Evolutionary conservation across 352 stramenopile genomes (phyloP), one percentile per base, ranked within the genome.

Genomic region (Achlya hypogyna): DNA sequence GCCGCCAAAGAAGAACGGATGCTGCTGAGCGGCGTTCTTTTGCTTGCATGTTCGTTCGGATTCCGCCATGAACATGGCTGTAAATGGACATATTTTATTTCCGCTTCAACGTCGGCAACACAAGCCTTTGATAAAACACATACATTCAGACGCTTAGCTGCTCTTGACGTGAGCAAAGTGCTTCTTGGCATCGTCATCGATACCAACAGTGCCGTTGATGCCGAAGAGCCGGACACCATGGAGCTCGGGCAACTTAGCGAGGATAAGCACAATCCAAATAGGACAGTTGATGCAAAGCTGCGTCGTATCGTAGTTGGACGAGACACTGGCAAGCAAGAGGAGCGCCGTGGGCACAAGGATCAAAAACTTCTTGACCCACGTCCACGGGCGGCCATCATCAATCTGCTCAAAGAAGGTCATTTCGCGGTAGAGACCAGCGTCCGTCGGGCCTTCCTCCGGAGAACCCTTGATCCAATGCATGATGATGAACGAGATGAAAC

Each of bases 361-460:
- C 9, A 98, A 74, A 63, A 97, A 97, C 74, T 96, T 96, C 77
- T 97, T 97, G 25, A 86, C 96, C 56, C 80, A 82, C 38, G 91
- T 97, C 89, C 90, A 97, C 43, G 87, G 82, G 63, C 88, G 78
- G 25, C 90, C 89, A 64, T 94, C 88, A 69, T 97, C 91, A 52
- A 98, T 91, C 77, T 98, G 95, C 75, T 98, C 95, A 81, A 96
- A 98, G 67, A 96, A 92, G 23, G 95, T 98, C 72, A 98, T 87
- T 69, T 93, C 89, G 45, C 93, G 87, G 78, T 97, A 96, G 77
- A 98, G 91, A 53, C 91, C 91, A 72, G 97, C 91, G 34, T 34
- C 20, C n/a, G 18, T 64, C 34, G 71, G 73, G 66, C 95, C 93
- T 74, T 97, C 90, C 27, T 96, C 86, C 0, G 89, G 87, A 49